phyloP scores from a whole-genome alignment of 768 basidiomycete species.

The Lactarius evosmus region DNA sequence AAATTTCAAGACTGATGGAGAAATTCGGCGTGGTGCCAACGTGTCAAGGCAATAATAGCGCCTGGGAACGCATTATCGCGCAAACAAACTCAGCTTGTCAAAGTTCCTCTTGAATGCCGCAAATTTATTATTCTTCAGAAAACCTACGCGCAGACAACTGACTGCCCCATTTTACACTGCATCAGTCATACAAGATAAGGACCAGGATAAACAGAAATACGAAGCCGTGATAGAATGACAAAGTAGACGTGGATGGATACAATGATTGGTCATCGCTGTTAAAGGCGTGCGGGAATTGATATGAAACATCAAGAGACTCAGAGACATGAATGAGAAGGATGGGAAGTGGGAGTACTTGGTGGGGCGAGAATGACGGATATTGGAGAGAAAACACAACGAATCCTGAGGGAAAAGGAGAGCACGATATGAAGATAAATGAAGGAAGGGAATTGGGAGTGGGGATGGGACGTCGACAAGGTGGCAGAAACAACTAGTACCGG shows the following conservation, averaged over 20 bases:
- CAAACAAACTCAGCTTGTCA: constrained; percentile 8
- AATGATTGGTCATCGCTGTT: constrained; percentile 15
- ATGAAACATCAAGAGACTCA: constrained; percentile 15
- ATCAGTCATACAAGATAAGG: constrained; percentile 20
- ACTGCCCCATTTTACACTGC: constrained; percentile 19
- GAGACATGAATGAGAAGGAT: constrained; percentile 1
- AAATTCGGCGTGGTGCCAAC: not conserved
- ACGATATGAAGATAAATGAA: not conserved
- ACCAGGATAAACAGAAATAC: constrained; percentile 14
- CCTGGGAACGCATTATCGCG: not conserved
- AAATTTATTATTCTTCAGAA: constrained; percentile 5
- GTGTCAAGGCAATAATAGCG: not conserved
- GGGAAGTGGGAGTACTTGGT: not conserved
- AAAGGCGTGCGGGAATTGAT: constrained; percentile 2
- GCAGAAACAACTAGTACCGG: constrained; percentile 1
- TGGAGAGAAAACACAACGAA: not conserved
- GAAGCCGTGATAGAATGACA: constrained; percentile 13
- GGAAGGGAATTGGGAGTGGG: not conserved
- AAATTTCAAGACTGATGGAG: constrained; percentile 5
- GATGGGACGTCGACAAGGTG: not conserved
- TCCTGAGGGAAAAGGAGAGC: not conserved
- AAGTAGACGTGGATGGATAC: constrained; percentile 13
- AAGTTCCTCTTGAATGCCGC: constrained; percentile 1
- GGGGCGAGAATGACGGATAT: not conserved
- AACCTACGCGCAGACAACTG: constrained; percentile 13